A percentile compares a stretch with the other conserved stretches of the same genome.
These are phyloP conservation scores for Lodderomyces theae DNA, from an alignment of 1,139 yeast genomes.

Conservation along the genomic window DNA sequence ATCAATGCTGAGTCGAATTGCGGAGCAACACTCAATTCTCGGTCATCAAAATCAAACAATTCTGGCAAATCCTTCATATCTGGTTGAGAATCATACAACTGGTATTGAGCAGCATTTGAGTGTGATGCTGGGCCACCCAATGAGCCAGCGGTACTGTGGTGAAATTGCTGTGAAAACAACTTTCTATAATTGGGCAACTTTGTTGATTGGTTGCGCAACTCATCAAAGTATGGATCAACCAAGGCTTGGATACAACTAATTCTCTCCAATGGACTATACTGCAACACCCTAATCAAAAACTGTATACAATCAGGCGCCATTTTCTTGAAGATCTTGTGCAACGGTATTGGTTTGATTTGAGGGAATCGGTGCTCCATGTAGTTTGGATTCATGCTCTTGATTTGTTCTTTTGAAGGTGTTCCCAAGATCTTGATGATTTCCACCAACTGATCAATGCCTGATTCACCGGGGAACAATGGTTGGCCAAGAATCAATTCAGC, in stretches of 20 bases:
- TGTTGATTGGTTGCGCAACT: conserved; percentile 56
- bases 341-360: conserved; percentile 90
- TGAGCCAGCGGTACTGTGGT: conserved; percentile 9
- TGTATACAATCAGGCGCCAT: conserved; percentile 59
- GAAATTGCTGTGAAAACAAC: conserved; percentile 41
- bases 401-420: conserved; percentile 91
- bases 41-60: conserved; percentile 49
- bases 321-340: conserved; percentile 77
- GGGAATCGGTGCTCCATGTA: conserved; percentile 98
- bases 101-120: conserved; percentile 33
- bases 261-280: conserved; percentile 75
- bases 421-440: conserved; percentile 95
- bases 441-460: conserved; percentile 95
- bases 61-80: conserved; percentile 44
- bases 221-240: conserved; percentile 73
- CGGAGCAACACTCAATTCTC: conserved; percentile 45
- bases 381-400: conserved; percentile 92
- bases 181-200: conserved; percentile 54
- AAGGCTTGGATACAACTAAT: conserved; percentile 68
- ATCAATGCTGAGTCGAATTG: conserved; percentile 33
- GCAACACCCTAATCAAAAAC: conserved; percentile 57
- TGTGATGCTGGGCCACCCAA: conserved; percentile 8
- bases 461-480: conserved; percentile 96
- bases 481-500: conserved; percentile 94
- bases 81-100: conserved; percentile 39